phyloP scores from a whole-genome alignment of 192 early-diverging fungal species.

The Mortierella alpina region DNA sequence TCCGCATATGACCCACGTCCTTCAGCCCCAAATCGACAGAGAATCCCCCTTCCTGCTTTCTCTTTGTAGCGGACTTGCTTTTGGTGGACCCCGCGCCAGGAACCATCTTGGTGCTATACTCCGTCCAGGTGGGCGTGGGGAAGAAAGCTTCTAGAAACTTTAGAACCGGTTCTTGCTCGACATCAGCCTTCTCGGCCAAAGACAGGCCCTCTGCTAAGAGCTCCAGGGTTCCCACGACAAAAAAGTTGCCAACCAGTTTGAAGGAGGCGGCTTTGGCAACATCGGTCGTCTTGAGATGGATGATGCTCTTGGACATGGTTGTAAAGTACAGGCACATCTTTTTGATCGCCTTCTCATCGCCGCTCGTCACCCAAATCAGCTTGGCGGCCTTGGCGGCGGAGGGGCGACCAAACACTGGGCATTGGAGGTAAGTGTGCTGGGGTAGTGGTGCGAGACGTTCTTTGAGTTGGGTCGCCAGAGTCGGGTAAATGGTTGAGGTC shows the following conservation, averaged over 20 bases:
- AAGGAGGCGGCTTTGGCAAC: conserved; percentile 56
- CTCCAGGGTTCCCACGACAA: conserved; percentile 68
- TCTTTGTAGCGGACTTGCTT: conserved; percentile 5
- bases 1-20: conserved; percentile 57
- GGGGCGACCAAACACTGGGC: conserved; percentile 57
- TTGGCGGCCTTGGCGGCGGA: conserved; percentile 40
- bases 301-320: conserved; percentile 28
- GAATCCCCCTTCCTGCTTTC: conserved; percentile 47
- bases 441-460: conserved; percentile 33
- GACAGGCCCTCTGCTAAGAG: conserved; percentile 72
- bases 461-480: conserved; percentile 46
- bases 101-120: conserved; percentile 61
- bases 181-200: conserved; percentile 62
- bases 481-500: conserved; percentile 68
- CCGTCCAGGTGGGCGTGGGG: conserved; percentile 54
- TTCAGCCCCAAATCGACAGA: conserved; percentile 55
- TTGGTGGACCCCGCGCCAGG: conserved; percentile 18
- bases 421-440: conserved; percentile 54
- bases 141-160: conserved; percentile 66
- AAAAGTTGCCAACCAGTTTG: conserved; percentile 79
- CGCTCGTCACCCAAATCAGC: conserved; percentile 40
- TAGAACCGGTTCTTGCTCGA: conserved; percentile 62
- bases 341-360: conserved; percentile 48
- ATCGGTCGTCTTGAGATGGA: conserved; percentile 64
- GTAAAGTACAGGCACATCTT: conserved; percentile 42